Conservation (phyloP, 2,329 filamentous ascomycete genomes). For the Sordariomycetes sp. region DNA sequence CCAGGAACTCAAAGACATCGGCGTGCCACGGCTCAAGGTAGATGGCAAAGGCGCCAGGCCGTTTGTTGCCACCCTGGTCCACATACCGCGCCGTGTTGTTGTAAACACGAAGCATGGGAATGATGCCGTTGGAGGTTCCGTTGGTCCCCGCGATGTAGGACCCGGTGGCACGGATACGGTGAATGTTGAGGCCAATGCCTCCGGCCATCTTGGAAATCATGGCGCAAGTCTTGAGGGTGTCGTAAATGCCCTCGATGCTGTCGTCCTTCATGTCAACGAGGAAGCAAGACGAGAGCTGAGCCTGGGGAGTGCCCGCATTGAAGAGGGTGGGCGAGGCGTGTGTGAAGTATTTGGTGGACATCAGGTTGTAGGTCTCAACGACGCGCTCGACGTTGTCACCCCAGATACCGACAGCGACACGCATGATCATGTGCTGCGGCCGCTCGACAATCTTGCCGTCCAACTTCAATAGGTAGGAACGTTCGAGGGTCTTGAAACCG, state of each 20-base stretch:
- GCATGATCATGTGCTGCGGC: slow-evolving; percentile 99
- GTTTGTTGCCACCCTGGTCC: slow-evolving; percentile 98
- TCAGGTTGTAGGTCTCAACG: slow-evolving; percentile 96
- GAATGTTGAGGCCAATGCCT: slow-evolving; percentile 92
- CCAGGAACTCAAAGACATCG: slow-evolving; percentile 94
- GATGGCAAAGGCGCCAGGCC: slow-evolving; percentile 94
- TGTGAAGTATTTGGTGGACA: slow-evolving; percentile 98
- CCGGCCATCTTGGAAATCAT: slow-evolving; percentile 99
- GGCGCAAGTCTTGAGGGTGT: slow-evolving; percentile 96
- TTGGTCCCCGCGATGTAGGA: slow-evolving; percentile 98
- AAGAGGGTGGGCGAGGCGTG: slow-evolving; percentile 97
- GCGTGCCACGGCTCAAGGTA: slow-evolving; percentile 99
- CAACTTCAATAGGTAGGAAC: slow-evolving; percentile 92
- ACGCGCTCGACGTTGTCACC: slow-evolving; percentile 89
- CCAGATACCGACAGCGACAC: slow-evolving; percentile 94
- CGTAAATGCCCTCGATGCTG: slow-evolving; percentile 98
- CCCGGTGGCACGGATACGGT: slow-evolving; percentile 92
- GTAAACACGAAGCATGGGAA: slow-evolving; percentile 97
- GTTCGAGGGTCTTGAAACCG: slow-evolving; percentile 97
- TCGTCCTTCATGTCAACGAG: slow-evolving; percentile 99
- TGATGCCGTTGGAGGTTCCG: slow-evolving; percentile 92
- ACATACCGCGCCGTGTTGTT: slow-evolving; percentile 99
- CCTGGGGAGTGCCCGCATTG: slow-evolving; percentile 90
- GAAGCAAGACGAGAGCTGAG: slow-evolving; percentile 96
- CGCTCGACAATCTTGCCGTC: slow-evolving; percentile 94